A percentile compares a stretch with the other conserved stretches of the same genome.
phyloP scores from a whole-genome alignment of 441 rosid species.

The Brassica balearica region DNA sequence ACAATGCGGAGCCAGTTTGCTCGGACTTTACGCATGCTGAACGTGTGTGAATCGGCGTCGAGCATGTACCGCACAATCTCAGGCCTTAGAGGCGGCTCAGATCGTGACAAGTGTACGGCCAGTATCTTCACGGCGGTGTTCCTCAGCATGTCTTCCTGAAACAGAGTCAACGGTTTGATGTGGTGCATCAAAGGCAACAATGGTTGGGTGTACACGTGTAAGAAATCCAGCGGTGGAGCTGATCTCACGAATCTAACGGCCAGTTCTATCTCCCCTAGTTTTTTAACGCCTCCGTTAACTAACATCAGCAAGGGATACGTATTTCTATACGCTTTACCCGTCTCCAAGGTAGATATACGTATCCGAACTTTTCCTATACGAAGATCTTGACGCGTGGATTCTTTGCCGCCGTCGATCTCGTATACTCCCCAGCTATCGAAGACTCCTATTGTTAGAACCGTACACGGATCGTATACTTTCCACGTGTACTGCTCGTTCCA shows the following conservation, averaged over 20 bases:
- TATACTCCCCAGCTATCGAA: conserved; percentile 61
- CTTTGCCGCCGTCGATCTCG: conserved; percentile 50
- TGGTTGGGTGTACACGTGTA: conserved; percentile 68
- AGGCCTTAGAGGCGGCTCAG: conserved; percentile 61
- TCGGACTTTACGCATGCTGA: conserved; percentile 67
- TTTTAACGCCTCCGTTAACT: conserved; percentile 53
- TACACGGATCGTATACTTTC: conserved; percentile 74
- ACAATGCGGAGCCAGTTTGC: conserved; percentile 68
- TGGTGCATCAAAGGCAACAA: conserved; percentile 66
- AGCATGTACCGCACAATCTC: conserved; percentile 69
- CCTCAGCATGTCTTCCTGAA: conserved; percentile 58
- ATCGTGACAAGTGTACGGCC: conserved; percentile 57
- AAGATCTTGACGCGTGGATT: conserved; percentile 55
- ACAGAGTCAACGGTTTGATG: conserved; percentile 55
- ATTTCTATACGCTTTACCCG: conserved; percentile 59
- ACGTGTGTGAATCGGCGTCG: conserved; percentile 57
- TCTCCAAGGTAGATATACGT: conserved; percentile 63
- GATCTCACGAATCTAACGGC: conserved; percentile 65
- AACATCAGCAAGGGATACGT: conserved; percentile 58
- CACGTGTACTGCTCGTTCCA: conserved; percentile 81
- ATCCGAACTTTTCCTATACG: conserved; percentile 65
- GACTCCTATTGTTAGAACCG: conserved; percentile 62
- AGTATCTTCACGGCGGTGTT: conserved; percentile 51
- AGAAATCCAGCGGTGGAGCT: conserved; percentile 58
- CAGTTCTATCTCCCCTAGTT: conserved; percentile 64